Percentiles rank a stretch among this genome's conserved stretches.
These are phyloP conservation scores for Apiospora sp. DNA, from an alignment of 2,329 filamentous ascomycete genomes.

Conservation along the genomic window DNA sequence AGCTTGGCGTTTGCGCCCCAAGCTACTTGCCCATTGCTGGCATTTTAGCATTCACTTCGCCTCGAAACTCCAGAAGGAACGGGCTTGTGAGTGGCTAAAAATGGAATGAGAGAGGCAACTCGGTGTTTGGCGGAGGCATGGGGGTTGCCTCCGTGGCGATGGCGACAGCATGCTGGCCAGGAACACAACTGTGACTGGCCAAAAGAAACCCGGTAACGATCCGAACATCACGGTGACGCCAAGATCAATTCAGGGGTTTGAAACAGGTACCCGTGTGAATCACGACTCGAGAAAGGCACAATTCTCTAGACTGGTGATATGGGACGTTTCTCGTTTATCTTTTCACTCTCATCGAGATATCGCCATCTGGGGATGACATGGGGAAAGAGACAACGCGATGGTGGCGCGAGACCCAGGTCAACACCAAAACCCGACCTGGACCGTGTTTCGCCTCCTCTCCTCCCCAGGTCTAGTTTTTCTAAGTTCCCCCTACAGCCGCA, in stretches of 20 bases:
- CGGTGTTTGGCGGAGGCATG: not conserved
- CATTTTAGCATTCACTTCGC: slow-evolving; percentile 5
- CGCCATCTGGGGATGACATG: not conserved
- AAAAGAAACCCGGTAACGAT: not conserved
- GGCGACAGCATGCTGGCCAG: no score
- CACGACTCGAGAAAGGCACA: not conserved
- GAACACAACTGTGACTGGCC: not conserved
- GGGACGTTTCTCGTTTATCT: not conserved
- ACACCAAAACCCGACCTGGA: not conserved
- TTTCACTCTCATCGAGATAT: not conserved
- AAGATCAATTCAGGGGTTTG: not conserved
- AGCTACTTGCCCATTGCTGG: not conserved
- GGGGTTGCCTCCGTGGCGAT: not conserved
- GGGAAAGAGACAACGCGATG: not conserved
- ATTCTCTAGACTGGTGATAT: not conserved
- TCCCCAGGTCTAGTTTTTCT: no score
- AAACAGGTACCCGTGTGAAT: not conserved
- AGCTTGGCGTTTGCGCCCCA: slow-evolving; percentile 2
- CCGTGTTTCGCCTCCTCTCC: not conserved
- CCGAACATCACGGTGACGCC: not conserved
- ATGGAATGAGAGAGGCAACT: not conserved
- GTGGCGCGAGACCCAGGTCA: not conserved
- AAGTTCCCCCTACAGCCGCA: not conserved
- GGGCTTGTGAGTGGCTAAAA: not conserved
- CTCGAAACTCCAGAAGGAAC: not conserved